phyloP scores from a whole-genome alignment of 2,329 filamentous ascomycete species.

The Leptographium radiaticola region DNA sequence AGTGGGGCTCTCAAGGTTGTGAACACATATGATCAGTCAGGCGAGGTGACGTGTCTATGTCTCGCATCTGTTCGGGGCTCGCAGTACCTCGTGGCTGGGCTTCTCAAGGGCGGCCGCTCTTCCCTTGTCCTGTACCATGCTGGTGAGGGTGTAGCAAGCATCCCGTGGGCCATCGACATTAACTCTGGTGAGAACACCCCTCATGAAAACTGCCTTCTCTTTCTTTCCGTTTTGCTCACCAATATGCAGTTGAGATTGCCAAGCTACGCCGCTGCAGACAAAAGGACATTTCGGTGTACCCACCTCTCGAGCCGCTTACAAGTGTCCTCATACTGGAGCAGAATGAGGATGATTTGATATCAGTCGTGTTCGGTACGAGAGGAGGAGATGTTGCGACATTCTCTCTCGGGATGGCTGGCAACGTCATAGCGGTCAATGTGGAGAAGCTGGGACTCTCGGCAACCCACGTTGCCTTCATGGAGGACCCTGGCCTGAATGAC shows the following conservation, averaged over 20 bases:
- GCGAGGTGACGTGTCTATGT: slow-evolving; percentile 36
- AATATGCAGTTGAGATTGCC: not conserved
- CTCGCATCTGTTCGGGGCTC: slow-evolving; percentile 17
- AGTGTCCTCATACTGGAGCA: slow-evolving; percentile 23
- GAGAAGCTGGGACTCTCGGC: slow-evolving; percentile 15
- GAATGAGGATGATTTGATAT: slow-evolving; percentile 15
- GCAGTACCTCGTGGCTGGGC: slow-evolving; percentile 20
- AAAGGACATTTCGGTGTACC: not conserved
- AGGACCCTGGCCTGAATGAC: slow-evolving; percentile 6
- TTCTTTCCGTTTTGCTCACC: not conserved
- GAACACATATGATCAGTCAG: slow-evolving; percentile 22
- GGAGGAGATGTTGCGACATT: slow-evolving; percentile 37
- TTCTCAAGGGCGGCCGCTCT: slow-evolving; percentile 19
- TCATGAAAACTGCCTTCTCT: not conserved
- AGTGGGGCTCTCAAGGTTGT: slow-evolving; percentile 14
- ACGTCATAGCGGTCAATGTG: slow-evolving; percentile 12
- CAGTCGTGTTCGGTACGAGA: slow-evolving; percentile 32
- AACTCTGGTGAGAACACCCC: slow-evolving; percentile 12
- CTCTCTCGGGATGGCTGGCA: slow-evolving; percentile 11
- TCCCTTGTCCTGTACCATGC: slow-evolving; percentile 20
- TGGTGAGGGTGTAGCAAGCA: not conserved
- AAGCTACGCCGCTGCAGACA: not conserved
- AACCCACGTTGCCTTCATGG: slow-evolving; percentile 12
- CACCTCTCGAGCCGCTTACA: slow-evolving; percentile 28
- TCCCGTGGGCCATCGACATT: slow-evolving; percentile 11